These are phyloP conservation scores for Tolypocladium pustulatum DNA, from an alignment of 2,329 filamentous ascomycete species.

Conservation along the genomic window DNA sequence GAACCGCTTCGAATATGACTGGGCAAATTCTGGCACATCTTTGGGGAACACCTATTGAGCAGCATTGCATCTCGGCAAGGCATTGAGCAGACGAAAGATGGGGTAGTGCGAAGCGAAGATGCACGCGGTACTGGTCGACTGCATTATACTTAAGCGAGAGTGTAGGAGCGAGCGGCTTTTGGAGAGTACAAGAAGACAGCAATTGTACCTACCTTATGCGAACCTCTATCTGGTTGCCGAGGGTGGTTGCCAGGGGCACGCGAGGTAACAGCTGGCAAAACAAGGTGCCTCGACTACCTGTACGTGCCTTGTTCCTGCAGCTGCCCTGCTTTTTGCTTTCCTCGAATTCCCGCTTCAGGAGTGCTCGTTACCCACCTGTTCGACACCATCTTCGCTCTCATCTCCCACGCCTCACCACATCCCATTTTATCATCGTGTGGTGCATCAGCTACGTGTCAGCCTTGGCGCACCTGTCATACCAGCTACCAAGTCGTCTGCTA, in stretches of 20 bases:
- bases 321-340: not conserved
- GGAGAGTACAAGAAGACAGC: too few species aligned
- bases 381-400: not conserved
- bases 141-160: too few species aligned
- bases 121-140: not conserved
- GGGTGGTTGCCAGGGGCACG: not conserved
- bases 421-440: not conserved
- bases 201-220: too few species aligned
- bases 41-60: conserved; percentile 21
- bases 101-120: too few species aligned
- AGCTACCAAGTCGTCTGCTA: not conserved
- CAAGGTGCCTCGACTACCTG: not conserved
- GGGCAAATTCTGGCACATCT: conserved; percentile 18
- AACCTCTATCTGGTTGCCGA: not conserved
- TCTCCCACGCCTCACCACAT: not conserved
- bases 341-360: not conserved
- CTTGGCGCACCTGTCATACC: not conserved
- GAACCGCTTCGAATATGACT: conserved; percentile 42
- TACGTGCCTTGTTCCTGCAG: not conserved
- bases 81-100: not conserved
- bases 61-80: not conserved
- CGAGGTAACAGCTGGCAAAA: not conserved
- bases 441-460: not conserved
- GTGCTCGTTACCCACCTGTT: too few species aligned
- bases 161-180: too few species aligned